These are phyloP conservation scores for Sclerotinia borealis DNA, from an alignment of 2,329 filamentous ascomycete species.

Conservation along the genomic window DNA sequence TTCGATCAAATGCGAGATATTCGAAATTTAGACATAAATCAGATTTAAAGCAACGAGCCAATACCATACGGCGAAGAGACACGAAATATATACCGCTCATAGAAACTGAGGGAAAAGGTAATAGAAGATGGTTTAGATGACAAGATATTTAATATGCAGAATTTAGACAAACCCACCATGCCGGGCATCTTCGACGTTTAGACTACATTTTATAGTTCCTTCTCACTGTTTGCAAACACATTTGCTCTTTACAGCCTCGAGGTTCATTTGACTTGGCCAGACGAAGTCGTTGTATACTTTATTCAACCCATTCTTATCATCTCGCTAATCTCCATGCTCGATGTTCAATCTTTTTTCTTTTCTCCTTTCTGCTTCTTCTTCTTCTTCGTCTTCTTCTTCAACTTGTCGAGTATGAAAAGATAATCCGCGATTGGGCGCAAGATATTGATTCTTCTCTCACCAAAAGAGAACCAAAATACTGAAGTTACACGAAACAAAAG, in stretches of 20 bases:
- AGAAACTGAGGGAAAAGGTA: not conserved
- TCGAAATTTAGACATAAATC: not conserved
- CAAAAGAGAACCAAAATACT: too few relatives aligned
- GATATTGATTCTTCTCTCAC: not conserved
- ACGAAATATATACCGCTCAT: not conserved
- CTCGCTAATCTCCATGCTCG: too few relatives aligned
- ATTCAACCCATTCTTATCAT: not conserved
- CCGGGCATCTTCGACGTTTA: too few relatives aligned
- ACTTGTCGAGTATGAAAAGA: not conserved
- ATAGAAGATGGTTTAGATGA: not conserved
- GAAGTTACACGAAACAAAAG: not conserved
- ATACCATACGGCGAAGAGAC: not conserved
- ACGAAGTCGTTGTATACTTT: not conserved
- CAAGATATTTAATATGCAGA: not conserved
- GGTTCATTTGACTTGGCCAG: not conserved
- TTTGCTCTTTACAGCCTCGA: not conserved
- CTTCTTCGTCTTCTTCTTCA: not conserved
- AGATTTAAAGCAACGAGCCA: not conserved
- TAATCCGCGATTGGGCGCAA: not conserved
- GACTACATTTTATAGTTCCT: not conserved
- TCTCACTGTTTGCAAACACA: not conserved
- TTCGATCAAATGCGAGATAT: not conserved
- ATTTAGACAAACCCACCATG: not conserved
- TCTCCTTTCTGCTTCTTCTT: too few relatives aligned
- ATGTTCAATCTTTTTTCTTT: too few relatives aligned